Conservation (phyloP, 1,284 basidiomycete species). For the Cryptococcus deneoformans region DNA sequence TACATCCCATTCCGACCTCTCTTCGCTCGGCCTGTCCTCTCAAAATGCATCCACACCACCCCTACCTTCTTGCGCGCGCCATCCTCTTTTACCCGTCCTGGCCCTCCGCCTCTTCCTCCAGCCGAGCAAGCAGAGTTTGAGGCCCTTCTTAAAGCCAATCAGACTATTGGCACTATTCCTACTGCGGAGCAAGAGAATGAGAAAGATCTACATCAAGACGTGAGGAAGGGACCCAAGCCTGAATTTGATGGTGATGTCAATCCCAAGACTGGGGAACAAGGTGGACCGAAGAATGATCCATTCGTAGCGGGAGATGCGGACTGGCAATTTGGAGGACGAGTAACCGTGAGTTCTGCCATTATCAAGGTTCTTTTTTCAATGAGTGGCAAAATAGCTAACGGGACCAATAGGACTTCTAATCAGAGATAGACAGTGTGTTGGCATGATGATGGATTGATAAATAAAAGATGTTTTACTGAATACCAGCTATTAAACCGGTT, state of each 20-base stretch:
- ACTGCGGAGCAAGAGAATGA: conserved; percentile 23
- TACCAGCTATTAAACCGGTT: too few species aligned
- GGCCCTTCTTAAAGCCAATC: conserved; percentile 39
- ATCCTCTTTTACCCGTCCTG: conserved; percentile 34
- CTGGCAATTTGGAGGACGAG: conserved; percentile 50
- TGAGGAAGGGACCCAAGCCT: conserved; percentile 49
- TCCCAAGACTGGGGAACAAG: conserved; percentile 56
- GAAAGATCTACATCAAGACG: conserved; percentile 57
- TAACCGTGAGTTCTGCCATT: conserved; percentile 42
- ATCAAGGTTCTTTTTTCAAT: background rate
- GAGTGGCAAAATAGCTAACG: background rate
- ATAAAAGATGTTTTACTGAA: too few species aligned
- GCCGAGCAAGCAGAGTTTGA: conserved; percentile 51
- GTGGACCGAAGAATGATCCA: conserved; percentile 58
- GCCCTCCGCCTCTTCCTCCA: conserved; percentile 45
- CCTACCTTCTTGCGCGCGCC: background rate
- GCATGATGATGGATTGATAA: too few species aligned
- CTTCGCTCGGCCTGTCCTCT: conserved; percentile 12
- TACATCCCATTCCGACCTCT: too few species aligned
- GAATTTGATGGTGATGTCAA: conserved; percentile 58
- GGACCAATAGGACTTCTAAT: conserved; percentile 7
- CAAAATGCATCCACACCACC: conserved; percentile 7
- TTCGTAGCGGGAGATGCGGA: conserved; percentile 48
- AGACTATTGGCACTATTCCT: conserved; percentile 32
- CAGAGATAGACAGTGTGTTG: background rate